phyloP scores from a whole-genome alignment of 1,284 basidiomycete species.

The Puccinia polysora region DNA sequence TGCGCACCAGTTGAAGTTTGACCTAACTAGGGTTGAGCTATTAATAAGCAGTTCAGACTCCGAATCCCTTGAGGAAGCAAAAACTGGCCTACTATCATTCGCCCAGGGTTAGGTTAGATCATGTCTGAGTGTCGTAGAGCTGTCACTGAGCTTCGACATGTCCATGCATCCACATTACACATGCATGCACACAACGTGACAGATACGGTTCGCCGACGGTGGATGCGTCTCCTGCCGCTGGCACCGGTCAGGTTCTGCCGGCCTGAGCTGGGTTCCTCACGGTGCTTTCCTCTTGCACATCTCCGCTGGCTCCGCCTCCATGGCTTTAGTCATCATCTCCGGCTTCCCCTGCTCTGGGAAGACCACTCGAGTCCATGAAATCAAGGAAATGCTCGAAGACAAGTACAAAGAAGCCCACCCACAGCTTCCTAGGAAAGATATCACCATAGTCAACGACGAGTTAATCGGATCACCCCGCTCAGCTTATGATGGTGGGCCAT shows the following conservation, averaged over 20 bases:
- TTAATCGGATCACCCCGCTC: constrained; percentile 17
- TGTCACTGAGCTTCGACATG: neutral
- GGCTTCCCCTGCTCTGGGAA: constrained; percentile 39
- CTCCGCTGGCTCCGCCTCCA: constrained; percentile 13
- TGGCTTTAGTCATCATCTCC: constrained; percentile 33
- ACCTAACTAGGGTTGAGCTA: no score
- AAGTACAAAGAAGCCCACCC: constrained; percentile 2
- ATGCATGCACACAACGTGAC: no score
- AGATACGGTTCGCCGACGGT: no score
- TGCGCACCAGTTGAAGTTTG: no score
- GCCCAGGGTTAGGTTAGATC: constrained; percentile 17
- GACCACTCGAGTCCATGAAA: constrained; percentile 35
- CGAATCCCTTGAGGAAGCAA: no score
- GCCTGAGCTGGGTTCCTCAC: neutral
- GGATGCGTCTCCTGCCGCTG: no score
- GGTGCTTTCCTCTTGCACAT: neutral
- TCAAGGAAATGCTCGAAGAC: constrained; percentile 22
- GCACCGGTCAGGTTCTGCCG: no score
- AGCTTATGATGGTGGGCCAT: constrained; percentile 32
- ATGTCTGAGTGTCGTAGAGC: neutral
- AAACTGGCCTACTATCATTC: constrained; percentile 6
- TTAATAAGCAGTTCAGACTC: no score
- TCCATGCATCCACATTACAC: no score
- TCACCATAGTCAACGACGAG: constrained; percentile 27
- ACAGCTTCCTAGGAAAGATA: neutral